Evolutionary conservation across 495 filamentous ascomycete genomes (phyloP).

Genomic region (Saxophila tyrrhenica): DNA sequence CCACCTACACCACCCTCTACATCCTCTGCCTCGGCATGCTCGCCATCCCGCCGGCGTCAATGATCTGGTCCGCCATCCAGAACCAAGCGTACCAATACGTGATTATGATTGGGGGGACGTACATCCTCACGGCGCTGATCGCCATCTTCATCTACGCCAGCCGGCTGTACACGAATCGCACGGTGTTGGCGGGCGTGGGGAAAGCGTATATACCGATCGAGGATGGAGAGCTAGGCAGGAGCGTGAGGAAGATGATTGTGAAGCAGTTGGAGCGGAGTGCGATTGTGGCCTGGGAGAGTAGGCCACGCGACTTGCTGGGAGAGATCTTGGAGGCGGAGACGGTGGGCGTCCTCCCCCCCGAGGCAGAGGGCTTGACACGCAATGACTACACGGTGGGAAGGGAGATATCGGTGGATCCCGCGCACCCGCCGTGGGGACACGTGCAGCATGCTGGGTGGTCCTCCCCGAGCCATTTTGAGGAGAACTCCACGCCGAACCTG

Average conservation of each 20-base stretch:
- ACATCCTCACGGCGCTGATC: constrained; percentile 61
- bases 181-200: constrained; percentile 67
- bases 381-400: constrained; percentile 13
- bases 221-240: constrained; percentile 60
- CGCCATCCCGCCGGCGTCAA: constrained; percentile 70
- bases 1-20: constrained; percentile 66
- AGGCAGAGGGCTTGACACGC: not conserved
- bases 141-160: constrained; percentile 68
- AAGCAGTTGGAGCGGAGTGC: constrained; percentile 62
- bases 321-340: constrained; percentile 16
- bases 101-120: constrained; percentile 69
- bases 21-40: constrained; percentile 60
- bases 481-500: constrained; percentile 61
- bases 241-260: constrained; percentile 62
- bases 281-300: constrained; percentile 65
- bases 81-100: constrained; percentile 48
- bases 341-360: not conserved
- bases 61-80: constrained; percentile 53
- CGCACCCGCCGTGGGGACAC: constrained; percentile 58
- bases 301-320: constrained; percentile 46
- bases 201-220: constrained; percentile 73
- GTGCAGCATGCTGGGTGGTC: constrained; percentile 86
- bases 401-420: constrained; percentile 29
- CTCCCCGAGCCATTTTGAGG: constrained; percentile 45
- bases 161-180: constrained; percentile 80